These are phyloP conservation scores for Neonectria magnoliae DNA, from an alignment of 2,329 filamentous ascomycete species.

Conservation along the genomic window DNA sequence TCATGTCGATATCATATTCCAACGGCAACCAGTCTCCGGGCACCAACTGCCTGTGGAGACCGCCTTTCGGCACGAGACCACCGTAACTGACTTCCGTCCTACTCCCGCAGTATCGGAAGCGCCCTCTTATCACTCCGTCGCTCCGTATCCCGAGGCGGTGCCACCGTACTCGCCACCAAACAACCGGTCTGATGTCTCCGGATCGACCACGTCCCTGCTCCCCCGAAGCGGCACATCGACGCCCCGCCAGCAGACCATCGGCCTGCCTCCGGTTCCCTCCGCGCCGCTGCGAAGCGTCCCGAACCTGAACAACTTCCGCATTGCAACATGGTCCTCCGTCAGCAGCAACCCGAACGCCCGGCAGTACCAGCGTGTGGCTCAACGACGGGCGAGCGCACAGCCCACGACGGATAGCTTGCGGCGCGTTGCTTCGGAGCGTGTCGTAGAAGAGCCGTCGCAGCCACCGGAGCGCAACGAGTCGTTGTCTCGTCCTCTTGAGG, in stretches of 20 bases:
- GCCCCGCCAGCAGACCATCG: slow-evolving; percentile 50
- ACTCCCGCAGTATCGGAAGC: slow-evolving; percentile 65
- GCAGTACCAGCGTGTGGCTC: slow-evolving; percentile 72
- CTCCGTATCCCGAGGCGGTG: slow-evolving; percentile 57
- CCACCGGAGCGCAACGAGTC: slow-evolving; percentile 27
- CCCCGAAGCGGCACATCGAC: slow-evolving; percentile 40
- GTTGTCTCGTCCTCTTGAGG: slow-evolving; percentile 65
- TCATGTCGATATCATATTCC: slow-evolving; percentile 13
- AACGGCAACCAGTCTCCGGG: not conserved
- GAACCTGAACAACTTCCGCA: slow-evolving; percentile 63
- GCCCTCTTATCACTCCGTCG: slow-evolving; percentile 70
- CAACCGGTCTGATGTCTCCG: slow-evolving; percentile 27
- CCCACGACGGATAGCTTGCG: slow-evolving; percentile 41
- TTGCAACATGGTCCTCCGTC: slow-evolving; percentile 69
- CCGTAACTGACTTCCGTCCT: slow-evolving; percentile 29
- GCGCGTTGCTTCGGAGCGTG: slow-evolving; percentile 34
- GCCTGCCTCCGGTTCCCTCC: slow-evolving; percentile 63
- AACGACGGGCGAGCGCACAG: slow-evolving; percentile 63
- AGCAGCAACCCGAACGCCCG: slow-evolving; percentile 63
- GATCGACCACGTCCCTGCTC: slow-evolving; percentile 31
- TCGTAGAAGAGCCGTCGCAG: slow-evolving; percentile 26
- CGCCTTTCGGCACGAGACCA: slow-evolving; percentile 29
- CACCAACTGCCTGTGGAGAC: slow-evolving; percentile 17
- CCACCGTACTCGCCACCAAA: slow-evolving; percentile 60
- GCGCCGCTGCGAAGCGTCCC: slow-evolving; percentile 51